Evolutionary conservation across 208 protist species (phyloP), one percentile per base, ranked within the genome.

Genomic region (Tritrichomonas musculus): DNA sequence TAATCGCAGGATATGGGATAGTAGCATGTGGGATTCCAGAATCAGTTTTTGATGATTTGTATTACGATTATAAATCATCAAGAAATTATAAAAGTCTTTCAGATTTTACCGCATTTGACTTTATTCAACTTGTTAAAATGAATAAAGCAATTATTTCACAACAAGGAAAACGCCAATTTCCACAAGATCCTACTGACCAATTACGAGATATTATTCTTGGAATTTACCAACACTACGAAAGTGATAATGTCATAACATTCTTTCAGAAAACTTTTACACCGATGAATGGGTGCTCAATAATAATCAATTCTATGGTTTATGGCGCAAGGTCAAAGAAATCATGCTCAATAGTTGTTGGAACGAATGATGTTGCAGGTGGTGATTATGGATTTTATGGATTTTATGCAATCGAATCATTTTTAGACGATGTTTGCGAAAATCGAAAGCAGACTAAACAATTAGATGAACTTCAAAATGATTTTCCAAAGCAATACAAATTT

Each of bases 131-230:
- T 50, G 41, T 33, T 39, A 88, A 53, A 27, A 36, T 47, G 77
- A 44, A 88, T 33, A 88, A 88, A 49, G 47, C 33, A 49, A 88
- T 88, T 20, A 88, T 88, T 47, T 27, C 41, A 53, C 14, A 88
- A 49, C 20, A 57, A 57, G 44, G 47, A 53, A 36, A 49, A 13
- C 25, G 39, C 5, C n/a, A 88, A 36, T 88, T 88, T 33, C 77
- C 77, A 57, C 77, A 88, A 49, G 47, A 88, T 47, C 77, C 77
- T 57, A 57, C 57, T 47, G 77, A 88, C 17, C 77, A 88, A 30
- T 14, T 88, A 20, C 33, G 44, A 20, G 57, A 53, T 44, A 49
- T 33, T 39, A 88, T 47, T 53, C n/a, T 57, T 14, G 47, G 17
- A 44, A 49, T 88, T 27, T 88, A 44, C n/a, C 41, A 22, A 57